Evolutionary conservation across 345 rosid genomes (phyloP).

Genomic region (Eucalyptus sp.): DNA sequence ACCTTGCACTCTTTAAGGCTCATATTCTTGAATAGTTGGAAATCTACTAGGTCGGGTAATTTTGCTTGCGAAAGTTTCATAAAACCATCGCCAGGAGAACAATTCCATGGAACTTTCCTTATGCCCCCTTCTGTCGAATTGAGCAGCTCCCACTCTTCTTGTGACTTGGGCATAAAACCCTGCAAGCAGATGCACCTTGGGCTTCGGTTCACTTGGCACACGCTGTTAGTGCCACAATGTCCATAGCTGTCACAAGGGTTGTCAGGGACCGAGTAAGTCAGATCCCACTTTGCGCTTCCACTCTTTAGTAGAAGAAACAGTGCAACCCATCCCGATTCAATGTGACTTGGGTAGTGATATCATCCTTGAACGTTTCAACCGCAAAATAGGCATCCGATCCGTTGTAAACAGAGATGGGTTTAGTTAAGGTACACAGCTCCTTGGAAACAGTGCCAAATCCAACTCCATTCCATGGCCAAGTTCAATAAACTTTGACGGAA

Average conservation of each 20-base stretch:
- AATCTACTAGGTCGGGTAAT: too few relatives aligned
- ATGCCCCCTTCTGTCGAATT: slow-evolving; percentile 3
- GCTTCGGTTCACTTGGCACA: neutral
- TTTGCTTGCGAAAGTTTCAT: neutral
- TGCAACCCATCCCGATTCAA: neutral
- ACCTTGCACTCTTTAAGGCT: too few relatives aligned
- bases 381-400: slow-evolving; percentile 2
- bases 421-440: neutral
- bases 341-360: neutral
- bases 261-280: neutral
- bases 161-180: slow-evolving; percentile 17
- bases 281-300: neutral
- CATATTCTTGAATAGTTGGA: too few relatives aligned
- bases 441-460: too few relatives aligned
- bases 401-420: neutral
- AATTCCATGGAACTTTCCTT: neutral
- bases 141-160: slow-evolving; percentile 6
- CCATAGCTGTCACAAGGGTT: neutral
- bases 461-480: slow-evolving; percentile 24
- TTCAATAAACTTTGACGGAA: neutral
- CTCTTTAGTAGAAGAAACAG: neutral
- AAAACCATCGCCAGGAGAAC: neutral
- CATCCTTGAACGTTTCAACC: neutral
- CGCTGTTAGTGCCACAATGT: neutral
- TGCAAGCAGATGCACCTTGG: neutral